These are phyloP conservation scores for Saccharomycopsis sp. DNA, from an alignment of 805 yeast genomes.

Conservation along the genomic window DNA sequence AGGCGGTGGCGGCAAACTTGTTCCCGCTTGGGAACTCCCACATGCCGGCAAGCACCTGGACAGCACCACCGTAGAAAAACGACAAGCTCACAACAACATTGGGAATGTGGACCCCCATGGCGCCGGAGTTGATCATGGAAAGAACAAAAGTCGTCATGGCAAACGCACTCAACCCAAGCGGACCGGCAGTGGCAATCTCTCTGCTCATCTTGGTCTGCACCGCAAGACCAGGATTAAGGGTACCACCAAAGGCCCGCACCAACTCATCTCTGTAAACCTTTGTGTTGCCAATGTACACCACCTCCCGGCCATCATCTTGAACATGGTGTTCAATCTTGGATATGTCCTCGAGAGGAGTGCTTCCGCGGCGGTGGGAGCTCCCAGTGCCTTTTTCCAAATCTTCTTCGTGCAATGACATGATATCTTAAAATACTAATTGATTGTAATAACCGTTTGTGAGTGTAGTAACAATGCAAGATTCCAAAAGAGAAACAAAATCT, in stretches of 20 bases:
- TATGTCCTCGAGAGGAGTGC: too few relatives aligned
- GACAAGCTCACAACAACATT: conserved; percentile 51
- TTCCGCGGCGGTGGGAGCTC: neutral
- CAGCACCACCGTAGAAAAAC: conserved; percentile 53
- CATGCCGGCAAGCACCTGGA: conserved; percentile 54
- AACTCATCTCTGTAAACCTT: conserved; percentile 56
- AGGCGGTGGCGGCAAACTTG: conserved; percentile 60
- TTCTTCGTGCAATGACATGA: neutral
- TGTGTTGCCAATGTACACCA: conserved; percentile 62
- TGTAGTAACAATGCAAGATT: neutral
- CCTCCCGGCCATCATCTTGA: conserved; percentile 30
- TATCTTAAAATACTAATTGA: too few relatives aligned
- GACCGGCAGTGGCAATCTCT: conserved; percentile 57
- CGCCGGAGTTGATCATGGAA: conserved; percentile 45
- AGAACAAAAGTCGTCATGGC: conserved; percentile 55
- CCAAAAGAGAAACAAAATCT: neutral
- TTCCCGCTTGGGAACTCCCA: conserved; percentile 59
- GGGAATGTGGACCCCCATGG: conserved; percentile 43
- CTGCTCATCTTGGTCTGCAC: conserved; percentile 41
- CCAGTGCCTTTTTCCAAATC: conserved; percentile 4
- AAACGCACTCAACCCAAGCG: conserved; percentile 53
- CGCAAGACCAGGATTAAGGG: conserved; percentile 59
- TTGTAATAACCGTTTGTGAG: neutral
- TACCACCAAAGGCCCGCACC: conserved; percentile 71
- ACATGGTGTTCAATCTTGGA: neutral